Base-by-base conservation (phyloP, 2,329 filamentous ascomycete species). In the Nigrospora sphaerica region DNA sequence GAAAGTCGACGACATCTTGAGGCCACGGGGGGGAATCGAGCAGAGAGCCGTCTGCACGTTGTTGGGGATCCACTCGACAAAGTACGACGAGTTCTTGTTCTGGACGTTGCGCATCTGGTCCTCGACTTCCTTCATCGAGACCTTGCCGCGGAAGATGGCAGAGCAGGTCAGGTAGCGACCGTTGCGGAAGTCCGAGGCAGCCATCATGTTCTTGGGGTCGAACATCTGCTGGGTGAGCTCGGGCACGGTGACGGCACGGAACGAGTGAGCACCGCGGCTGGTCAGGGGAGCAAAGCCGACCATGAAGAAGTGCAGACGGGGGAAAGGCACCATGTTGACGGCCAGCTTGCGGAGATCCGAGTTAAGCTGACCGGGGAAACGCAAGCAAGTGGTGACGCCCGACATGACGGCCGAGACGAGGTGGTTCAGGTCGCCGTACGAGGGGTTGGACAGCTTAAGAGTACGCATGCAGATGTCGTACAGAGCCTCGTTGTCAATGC, bases 151-250 rank as follows among this genome's bases (percentile, higher is more conserved):
- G 89, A 98, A 98, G 75, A 98, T 95, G 69, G 93, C 91, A 71
- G 86, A 97, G 86, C 93, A 98, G 61, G 93, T 98, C 66, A 98
- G 84, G 81, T 98, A 98, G 66, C 93, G 93, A 72, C 93, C 93
- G 74, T 97, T 98, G 65, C 93, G 89, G 90, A 98, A 98, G 79
- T 98, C 93, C 55, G 91, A 95, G 57, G 93, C 93, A 75, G 93
- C 93, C 93, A 98, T 98, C 92, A 98, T 98, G 86, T 98, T 98
- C 90, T 97, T 98, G 66, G 93, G 92, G 80, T 98, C 93, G 80
- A 95, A 98, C 90, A 98, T 97, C 75, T 98, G 93, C 80, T 98
- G 93, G 64, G 93, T 97, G 71, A 98, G 83, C 81, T 98, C 93
- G 49, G 93, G 92, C 52, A 98, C 93, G 65, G 86, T 91, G 72